These are phyloP conservation scores for Heterobasidion annosum DNA, from an alignment of 1,284 basidiomycete genomes.

Conservation along the genomic window DNA sequence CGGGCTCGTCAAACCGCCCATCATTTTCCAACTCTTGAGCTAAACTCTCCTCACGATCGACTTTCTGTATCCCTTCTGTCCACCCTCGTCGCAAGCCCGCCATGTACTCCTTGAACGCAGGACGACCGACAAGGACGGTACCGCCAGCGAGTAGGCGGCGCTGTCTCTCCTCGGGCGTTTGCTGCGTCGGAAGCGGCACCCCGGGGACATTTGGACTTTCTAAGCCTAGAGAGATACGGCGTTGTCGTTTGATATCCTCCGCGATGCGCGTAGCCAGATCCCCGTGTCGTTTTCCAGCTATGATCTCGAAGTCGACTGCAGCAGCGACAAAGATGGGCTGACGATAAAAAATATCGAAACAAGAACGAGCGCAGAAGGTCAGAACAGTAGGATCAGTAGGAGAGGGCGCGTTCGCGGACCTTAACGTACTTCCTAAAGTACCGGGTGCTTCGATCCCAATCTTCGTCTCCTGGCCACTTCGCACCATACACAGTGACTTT, in stretches of 20 bases:
- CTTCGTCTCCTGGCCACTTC: constrained; percentile 93
- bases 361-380: not conserved
- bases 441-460: constrained; percentile 73
- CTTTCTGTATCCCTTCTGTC: constrained; percentile 62
- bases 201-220: constrained; percentile 37
- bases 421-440: constrained; percentile 97
- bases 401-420: constrained; percentile 39
- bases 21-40: constrained; percentile 65
- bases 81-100: constrained; percentile 81
- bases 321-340: constrained; percentile 93
- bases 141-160: constrained; percentile 74
- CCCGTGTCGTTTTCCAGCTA: constrained; percentile 78
- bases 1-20: constrained; percentile 67
- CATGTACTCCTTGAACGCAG: constrained; percentile 93
- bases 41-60: constrained; percentile 73
- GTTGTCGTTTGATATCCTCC: constrained; percentile 60
- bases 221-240: constrained; percentile 54
- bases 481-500: constrained; percentile 84
- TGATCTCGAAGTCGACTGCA: constrained; percentile 85
- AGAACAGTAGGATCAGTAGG: constrained; percentile 1
- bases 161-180: constrained; percentile 46
- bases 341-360: constrained; percentile 1
- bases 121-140: constrained; percentile 81
- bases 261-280: constrained; percentile 73
- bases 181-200: constrained; percentile 48